phyloP scores from a whole-genome alignment of 2,329 filamentous ascomycete species.

The Didymella exigua region DNA sequence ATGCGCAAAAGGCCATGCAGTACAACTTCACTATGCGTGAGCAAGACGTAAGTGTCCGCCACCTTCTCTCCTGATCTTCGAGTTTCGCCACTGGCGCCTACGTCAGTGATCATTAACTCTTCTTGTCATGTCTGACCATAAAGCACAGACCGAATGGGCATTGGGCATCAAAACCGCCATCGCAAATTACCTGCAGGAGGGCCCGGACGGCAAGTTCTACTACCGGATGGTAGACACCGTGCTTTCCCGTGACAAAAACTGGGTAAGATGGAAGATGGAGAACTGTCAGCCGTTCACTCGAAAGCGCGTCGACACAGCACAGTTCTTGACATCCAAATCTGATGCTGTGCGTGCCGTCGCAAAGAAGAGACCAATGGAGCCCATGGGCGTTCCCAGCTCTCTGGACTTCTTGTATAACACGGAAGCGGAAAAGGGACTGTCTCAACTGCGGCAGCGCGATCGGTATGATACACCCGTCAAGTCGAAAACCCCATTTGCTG shows the following conservation, averaged over 20 bases:
- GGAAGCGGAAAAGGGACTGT: conserved; percentile 65
- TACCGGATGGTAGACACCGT: conserved; percentile 97
- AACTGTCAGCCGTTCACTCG: conserved; percentile 86
- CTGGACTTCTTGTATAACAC: conserved; percentile 74
- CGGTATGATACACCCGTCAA: conserved; percentile 51
- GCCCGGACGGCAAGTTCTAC: conserved; percentile 87
- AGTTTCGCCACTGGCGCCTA: conserved; percentile 20
- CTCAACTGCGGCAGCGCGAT: conserved; percentile 68
- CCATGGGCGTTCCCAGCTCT: conserved; percentile 38
- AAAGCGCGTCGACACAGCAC: conserved; percentile 69
- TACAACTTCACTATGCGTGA: conserved; percentile 78
- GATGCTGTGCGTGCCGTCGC: conserved; percentile 69
- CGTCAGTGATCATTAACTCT: conserved; percentile 30
- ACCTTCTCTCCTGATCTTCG: conserved; percentile 20
- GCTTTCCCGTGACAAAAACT: conserved; percentile 94
- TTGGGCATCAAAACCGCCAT: conserved; percentile 77
- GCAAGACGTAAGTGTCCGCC: conserved; percentile 71
- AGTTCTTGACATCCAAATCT: conserved; percentile 72
- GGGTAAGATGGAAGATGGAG: conserved; percentile 98
- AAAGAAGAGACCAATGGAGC: conserved; percentile 69
- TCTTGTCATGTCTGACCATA: conserved; percentile 40
- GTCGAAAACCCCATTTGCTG: conserved; percentile 1
- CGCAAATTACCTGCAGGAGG: conserved; percentile 79
- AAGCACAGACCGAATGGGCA: conserved; percentile 78
- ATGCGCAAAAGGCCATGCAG: conserved; percentile 83